Evolutionary conservation across 1,284 basidiomycete genomes (phyloP).

Genomic region (Paramarasmius palmivorus): DNA sequence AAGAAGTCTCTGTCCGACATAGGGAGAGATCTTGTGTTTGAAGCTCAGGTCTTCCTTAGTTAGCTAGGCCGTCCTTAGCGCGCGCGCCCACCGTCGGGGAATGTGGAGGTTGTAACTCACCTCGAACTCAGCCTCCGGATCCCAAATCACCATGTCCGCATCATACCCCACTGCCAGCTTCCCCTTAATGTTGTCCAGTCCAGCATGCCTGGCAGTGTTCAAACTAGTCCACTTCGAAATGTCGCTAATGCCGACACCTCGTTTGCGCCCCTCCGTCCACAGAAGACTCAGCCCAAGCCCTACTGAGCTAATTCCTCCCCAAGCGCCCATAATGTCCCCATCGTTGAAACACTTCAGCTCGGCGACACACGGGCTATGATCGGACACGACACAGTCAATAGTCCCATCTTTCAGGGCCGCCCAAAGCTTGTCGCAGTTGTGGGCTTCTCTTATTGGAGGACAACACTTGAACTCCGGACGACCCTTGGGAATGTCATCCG

Average conservation of each 20-base stretch:
- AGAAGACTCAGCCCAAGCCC: constrained; percentile 85
- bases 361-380: constrained; percentile 88
- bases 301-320: constrained; percentile 91
- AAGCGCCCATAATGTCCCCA: constrained; percentile 84
- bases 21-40: constrained; percentile 92
- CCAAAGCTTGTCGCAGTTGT: constrained; percentile 78
- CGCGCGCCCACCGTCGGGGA: constrained; percentile 1
- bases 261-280: constrained; percentile 76
- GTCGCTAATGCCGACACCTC: constrained; percentile 58
- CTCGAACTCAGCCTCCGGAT: constrained; percentile 66
- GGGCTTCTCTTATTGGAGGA: constrained; percentile 82
- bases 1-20: constrained; percentile 70
- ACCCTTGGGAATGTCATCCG: constrained; percentile 66
- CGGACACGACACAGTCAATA: constrained; percentile 90
- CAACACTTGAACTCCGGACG: constrained; percentile 90
- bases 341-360: constrained; percentile 80
- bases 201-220: constrained; percentile 77
- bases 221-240: constrained; percentile 76
- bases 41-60: constrained; percentile 75
- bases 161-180: constrained; percentile 71
- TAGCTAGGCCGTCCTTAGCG: constrained; percentile 46
- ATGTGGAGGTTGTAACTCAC: constrained; percentile 38
- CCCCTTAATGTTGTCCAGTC: constrained; percentile 72
- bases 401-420: constrained; percentile 76
- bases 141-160: constrained; percentile 86